These are phyloP conservation scores for Claviceps sp. DNA, from an alignment of 2,329 filamentous ascomycete genomes.

Conservation along the genomic window DNA sequence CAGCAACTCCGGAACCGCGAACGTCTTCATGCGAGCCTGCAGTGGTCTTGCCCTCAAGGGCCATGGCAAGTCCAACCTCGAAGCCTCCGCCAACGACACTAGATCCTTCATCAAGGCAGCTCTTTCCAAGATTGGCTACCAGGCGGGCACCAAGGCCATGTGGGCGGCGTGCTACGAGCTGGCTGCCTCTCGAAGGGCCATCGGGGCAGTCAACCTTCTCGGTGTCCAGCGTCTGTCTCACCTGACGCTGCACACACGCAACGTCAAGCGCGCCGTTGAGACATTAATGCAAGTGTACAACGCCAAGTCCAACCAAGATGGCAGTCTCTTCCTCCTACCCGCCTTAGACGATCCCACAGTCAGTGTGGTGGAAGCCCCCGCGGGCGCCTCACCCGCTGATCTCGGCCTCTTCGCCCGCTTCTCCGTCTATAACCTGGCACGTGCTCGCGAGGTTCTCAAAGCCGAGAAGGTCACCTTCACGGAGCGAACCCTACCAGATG, in stretches of 20 bases:
- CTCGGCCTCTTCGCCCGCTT: neutral
- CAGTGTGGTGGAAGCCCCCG: neutral
- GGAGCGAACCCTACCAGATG: neutral
- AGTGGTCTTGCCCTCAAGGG: neutral
- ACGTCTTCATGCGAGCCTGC: constrained; percentile 1
- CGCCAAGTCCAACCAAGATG: neutral
- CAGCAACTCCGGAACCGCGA: neutral
- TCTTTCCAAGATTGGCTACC: neutral
- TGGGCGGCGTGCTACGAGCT: neutral
- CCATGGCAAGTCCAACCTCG: neutral
- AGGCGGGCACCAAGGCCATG: neutral
- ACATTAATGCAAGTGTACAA: neutral
- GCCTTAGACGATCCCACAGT: neutral
- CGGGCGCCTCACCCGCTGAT: neutral
- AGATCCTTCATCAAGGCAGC: neutral
- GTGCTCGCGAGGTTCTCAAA: neutral
- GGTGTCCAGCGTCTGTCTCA: neutral
- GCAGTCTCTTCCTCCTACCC: neutral
- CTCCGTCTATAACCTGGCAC: neutral
- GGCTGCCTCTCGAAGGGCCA: neutral
- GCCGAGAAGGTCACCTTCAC: neutral
- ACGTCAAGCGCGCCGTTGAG: neutral
- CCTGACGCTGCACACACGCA: neutral
- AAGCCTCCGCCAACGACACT: neutral
- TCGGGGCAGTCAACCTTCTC: neutral